A percentile compares a stretch with the other conserved stretches of the same genome.
Conservation (phyloP, 2,329 filamentous ascomycete genomes). For the Alternaria sp. region DNA sequence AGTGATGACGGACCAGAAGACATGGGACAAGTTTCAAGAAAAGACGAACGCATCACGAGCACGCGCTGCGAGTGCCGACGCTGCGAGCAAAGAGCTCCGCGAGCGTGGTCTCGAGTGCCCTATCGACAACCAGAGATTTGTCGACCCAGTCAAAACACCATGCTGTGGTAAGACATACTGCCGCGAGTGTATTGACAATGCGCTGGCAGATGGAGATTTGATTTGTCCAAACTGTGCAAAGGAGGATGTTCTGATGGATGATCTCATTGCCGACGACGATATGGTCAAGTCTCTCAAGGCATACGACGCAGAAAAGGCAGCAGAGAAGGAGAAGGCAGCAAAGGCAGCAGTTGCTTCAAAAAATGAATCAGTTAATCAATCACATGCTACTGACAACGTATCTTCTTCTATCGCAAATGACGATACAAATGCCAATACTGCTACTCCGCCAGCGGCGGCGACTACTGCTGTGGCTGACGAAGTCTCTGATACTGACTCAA, state of each 20-base stretch:
- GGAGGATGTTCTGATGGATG: slow-evolving; percentile 91
- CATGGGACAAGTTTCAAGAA: slow-evolving; percentile 97
- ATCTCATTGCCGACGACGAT: slow-evolving; percentile 78
- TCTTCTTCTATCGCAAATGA: slow-evolving; percentile 34
- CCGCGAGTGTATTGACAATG: slow-evolving; percentile 99
- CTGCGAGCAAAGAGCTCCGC: slow-evolving; percentile 85
- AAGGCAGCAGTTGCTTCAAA: slow-evolving; percentile 38
- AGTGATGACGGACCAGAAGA: slow-evolving; percentile 91
- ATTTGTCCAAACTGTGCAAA: slow-evolving; percentile 90
- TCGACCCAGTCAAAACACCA: slow-evolving; percentile 98
- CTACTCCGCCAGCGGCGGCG: slow-evolving; percentile 44
- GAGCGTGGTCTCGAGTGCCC: slow-evolving; percentile 90
- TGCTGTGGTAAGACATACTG: slow-evolving; percentile 99
- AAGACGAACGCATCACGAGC: slow-evolving; percentile 88
- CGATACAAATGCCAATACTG: slow-evolving; percentile 37
- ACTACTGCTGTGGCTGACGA: slow-evolving; percentile 47
- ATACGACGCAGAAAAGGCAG: slow-evolving; percentile 67
- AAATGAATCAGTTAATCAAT: slow-evolving; percentile 30
- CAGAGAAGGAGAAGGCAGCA: slow-evolving; percentile 50
- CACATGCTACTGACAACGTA: slow-evolving; percentile 22
- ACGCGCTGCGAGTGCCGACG: slow-evolving; percentile 77
- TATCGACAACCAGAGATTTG: slow-evolving; percentile 97
- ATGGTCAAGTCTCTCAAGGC: slow-evolving; percentile 78
- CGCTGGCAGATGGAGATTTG: slow-evolving; percentile 97
- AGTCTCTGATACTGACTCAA: slow-evolving; percentile 47